Evolutionary conservation across 192 early-diverging fungal species (phyloP).

Genomic region (Coemansia sp.): DNA sequence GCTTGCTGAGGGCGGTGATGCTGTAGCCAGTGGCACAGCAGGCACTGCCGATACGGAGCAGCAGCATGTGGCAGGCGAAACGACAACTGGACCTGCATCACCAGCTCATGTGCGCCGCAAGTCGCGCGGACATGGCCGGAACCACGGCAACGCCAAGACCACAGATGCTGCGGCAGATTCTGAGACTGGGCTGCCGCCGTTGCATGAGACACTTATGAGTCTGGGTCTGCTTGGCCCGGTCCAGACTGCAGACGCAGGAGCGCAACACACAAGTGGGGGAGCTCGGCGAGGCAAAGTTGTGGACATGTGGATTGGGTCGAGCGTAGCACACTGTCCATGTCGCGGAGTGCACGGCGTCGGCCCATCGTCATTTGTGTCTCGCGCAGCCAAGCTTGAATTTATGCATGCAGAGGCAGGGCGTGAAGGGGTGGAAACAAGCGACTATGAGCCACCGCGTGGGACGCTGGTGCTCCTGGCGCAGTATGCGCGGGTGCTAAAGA

Average conservation of each 20-base stretch:
- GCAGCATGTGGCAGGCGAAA: not conserved
- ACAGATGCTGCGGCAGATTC: not conserved
- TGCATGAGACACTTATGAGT: constrained; percentile 21
- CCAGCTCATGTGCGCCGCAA: not conserved
- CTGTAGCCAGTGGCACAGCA: not conserved
- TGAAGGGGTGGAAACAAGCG: not conserved
- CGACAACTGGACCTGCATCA: not conserved
- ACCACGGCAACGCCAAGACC: constrained; percentile 1
- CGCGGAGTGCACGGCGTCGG: constrained; percentile 39
- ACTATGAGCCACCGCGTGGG: constrained; percentile 20
- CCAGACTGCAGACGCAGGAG: not conserved
- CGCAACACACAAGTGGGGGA: not conserved
- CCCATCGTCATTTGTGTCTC: constrained; percentile 44
- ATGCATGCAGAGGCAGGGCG: not conserved
- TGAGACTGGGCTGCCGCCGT: constrained; percentile 17
- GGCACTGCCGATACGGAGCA: not conserved
- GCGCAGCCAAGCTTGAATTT: constrained; percentile 10
- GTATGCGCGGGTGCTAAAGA: constrained; percentile 27
- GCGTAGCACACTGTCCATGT: constrained; percentile 50
- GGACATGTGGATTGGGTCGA: constrained; percentile 42
- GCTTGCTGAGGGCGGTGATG: not conserved
- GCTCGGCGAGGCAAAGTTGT: constrained; percentile 3
- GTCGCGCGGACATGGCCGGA: constrained; percentile 3
- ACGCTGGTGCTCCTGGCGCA: constrained; percentile 32
- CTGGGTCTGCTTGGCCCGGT: constrained; percentile 20